Base-by-base conservation (phyloP, 2,329 filamentous ascomycete species). In the Leptographium radiaticola region DNA sequence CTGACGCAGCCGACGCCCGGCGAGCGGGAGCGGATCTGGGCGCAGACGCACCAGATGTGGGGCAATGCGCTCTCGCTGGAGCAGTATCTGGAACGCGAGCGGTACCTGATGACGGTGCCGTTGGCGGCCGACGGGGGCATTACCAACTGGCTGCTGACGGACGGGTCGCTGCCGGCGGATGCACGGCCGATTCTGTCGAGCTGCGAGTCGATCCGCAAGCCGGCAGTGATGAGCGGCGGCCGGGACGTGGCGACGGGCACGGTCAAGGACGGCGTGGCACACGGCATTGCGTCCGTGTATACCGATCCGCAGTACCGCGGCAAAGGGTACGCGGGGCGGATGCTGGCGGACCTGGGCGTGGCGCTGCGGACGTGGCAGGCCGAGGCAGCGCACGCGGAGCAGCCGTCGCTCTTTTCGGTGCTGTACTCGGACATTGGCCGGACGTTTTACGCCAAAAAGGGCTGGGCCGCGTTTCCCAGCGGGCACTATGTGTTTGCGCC, bases 371-470 rank as follows among this genome's bases (percentile, higher is more conserved):
- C 55, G 3, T 71, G 68, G 68, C 69, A 71, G 59, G 64, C 58
- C 25, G 38, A 18, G 13, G 36, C 18, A 6, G 36, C 25, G 4
- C 46, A 45, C 34, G 53, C 54, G 4, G 54, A 25, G 15, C 38
- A 20, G 15, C 49, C 64, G 64, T 74, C 65, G 58, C 67, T 80
- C 15, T 93, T 91, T 67, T 90, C 87, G 0, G 78, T 94, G 9
- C 74, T 96, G 10, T 95, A 83, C 68, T 95, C 89, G 10, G 88
- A 94, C 62, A 89, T 94, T 59, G 88, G 90, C 20, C 86, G 88
- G 72, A 71, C 72, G 42, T 96, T 89, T 68, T 96, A 96, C 69
- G 79, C 84, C 4, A 75, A 73, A 36, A 75, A 81, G 58, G 89
- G 89, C 47, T 96, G 90, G 90, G 75, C 80, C 49, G 75, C 82